These are phyloP conservation scores for Termitomyces sp. DNA, from an alignment of 768 basidiomycete species.

Conservation along the genomic window DNA sequence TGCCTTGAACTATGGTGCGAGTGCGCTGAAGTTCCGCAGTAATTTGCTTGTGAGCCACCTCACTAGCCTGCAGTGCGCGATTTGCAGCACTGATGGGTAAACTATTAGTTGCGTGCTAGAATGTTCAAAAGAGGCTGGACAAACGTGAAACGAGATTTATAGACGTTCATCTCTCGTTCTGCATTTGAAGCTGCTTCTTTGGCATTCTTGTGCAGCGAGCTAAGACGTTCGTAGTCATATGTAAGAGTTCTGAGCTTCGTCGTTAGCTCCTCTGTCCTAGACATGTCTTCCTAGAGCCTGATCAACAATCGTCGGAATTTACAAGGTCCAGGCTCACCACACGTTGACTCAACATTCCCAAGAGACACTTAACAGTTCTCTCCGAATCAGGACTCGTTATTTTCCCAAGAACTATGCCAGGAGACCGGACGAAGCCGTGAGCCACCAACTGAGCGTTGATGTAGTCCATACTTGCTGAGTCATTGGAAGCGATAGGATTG, in stretches of 20 bases:
- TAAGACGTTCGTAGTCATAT: constrained; percentile 77
- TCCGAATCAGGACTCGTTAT: constrained; percentile 50
- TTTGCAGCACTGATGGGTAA: constrained; percentile 36
- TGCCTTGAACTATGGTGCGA: constrained; percentile 59
- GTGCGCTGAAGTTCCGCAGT: constrained; percentile 65
- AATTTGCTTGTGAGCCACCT: constrained; percentile 67
- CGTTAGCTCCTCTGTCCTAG: constrained; percentile 67
- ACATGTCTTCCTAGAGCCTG: constrained; percentile 56
- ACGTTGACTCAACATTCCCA: constrained; percentile 70
- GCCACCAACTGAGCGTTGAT: constrained; percentile 79
- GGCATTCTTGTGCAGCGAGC: constrained; percentile 53
- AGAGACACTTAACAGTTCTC: constrained; percentile 63
- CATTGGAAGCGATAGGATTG: constrained; percentile 38
- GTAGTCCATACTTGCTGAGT: constrained; percentile 62
- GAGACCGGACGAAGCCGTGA: constrained; percentile 64
- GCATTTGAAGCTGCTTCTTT: constrained; percentile 62
- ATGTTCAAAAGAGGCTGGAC: constrained; percentile 21
- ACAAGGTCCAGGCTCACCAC: constrained; percentile 43
- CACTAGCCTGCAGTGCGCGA: constrained; percentile 51
- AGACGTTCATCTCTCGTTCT: constrained; percentile 71
- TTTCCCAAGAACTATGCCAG: constrained; percentile 67
- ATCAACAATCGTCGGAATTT: neutral
- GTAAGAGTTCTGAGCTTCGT: constrained; percentile 71
- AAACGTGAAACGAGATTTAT: constrained; percentile 69
- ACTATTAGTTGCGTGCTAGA: neutral